Base-by-base conservation (phyloP, 139 green algal genomes). In the Bryopsis sp. region DNA sequence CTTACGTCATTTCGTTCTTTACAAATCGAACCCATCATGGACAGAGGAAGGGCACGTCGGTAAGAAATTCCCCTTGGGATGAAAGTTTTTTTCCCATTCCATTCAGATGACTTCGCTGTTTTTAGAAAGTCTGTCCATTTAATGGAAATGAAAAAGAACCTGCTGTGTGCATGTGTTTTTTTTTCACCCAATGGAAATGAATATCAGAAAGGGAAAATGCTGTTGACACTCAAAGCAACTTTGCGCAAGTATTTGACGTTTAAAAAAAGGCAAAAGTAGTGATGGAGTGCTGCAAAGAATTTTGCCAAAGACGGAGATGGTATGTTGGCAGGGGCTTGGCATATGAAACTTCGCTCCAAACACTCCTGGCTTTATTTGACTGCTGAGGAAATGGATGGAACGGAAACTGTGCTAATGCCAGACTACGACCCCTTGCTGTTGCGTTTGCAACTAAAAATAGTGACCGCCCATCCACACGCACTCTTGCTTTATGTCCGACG, bases 31-130 rank as follows among this genome's bases (percentile, higher is more conserved):
- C 33, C 59, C 59, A 24, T 67, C 59, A 39, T 67, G 59, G 59
- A 67, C 59, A 47, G 59, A 67, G 43, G 59, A 67, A 26, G 59
- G 59, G 28, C 59, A 67, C 31, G 43, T 47, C 28, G 59, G 59
- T 67, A 15, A 67, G 19, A 46, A 24, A 61, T 28, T 6, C 6
- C 50, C 11, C 24, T 35, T 61, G 6, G 31, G 24, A 28, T 36
- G 8, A 33, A 6, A 32, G 50, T 61, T 22, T 61, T 28, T 8
- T 61, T 61, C 11, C n/a, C n/a, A n/a, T n/a, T n/a, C n/a, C n/a
- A n/a, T n/a, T n/a, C n/a, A n/a, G n/a, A n/a, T n/a, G n/a, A n/a
- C n/a, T n/a, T n/a, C n/a, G n/a, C n/a, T n/a, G n/a, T n/a, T n/a
- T n/a, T n/a, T n/a, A n/a, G n/a, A n/a, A n/a, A n/a, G n/a, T n/a